A percentile compares a stretch with the other conserved stretches of the same genome.
Evolutionary conservation across 2,329 filamentous ascomycete species (phyloP).

Genomic region (Fusarium acutatum): DNA sequence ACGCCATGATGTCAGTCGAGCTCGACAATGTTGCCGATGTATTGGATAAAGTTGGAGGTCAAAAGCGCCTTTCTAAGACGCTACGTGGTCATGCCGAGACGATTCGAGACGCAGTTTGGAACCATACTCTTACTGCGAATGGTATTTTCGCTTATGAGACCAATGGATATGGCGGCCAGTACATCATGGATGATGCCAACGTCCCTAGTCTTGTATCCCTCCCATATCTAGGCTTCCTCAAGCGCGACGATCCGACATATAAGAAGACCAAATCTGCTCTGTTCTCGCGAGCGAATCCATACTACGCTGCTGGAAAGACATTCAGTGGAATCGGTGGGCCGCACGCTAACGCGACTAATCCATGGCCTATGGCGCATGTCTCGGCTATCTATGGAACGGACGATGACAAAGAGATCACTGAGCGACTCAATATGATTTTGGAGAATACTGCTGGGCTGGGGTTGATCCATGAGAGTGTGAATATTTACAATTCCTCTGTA

Average conservation of each 20-base stretch:
- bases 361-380: constrained; percentile 16
- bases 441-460: constrained; percentile 16
- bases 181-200: constrained; percentile 29
- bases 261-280: constrained; percentile 7
- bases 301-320: constrained; percentile 4
- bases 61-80: neutral
- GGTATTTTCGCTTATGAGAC: constrained; percentile 20
- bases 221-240: constrained; percentile 11
- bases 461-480: constrained; percentile 7
- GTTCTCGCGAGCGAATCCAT: constrained; percentile 12
- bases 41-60: neutral
- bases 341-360: constrained; percentile 6
- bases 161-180: constrained; percentile 18
- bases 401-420: neutral
- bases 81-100: constrained; percentile 1
- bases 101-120: constrained; percentile 3
- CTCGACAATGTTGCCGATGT: constrained; percentile 7
- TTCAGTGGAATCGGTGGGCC: constrained; percentile 17
- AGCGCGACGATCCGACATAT: neutral
- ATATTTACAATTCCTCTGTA: constrained; percentile 5
- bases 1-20: constrained; percentile 24
- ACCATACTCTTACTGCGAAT: constrained; percentile 3
- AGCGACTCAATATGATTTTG: constrained; percentile 1
- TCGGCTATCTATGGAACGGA: constrained; percentile 14
- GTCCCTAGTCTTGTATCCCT: constrained; percentile 11